Conservation (phyloP, 331 rosid genomes). For the Arachis monticola region DNA sequence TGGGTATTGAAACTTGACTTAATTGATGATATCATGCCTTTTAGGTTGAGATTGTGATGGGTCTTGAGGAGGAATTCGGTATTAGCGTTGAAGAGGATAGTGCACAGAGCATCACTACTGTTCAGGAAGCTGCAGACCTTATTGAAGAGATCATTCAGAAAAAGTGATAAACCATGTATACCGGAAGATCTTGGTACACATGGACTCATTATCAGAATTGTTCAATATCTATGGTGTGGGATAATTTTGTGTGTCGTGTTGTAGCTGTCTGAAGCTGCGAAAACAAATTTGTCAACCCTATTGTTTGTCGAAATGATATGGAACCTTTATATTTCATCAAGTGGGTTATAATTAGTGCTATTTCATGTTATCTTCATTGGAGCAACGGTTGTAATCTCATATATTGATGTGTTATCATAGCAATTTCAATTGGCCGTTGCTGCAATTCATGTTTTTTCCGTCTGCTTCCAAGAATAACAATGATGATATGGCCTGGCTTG, state of each 20-base stretch:
- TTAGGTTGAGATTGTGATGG: conserved; percentile 72
- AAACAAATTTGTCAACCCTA: neutral
- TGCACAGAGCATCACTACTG: conserved; percentile 58
- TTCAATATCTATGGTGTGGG: conserved; percentile 15
- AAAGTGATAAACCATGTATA: conserved; percentile 31
- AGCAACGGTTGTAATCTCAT: neutral
- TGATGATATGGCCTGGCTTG: no score
- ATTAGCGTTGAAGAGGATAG: conserved; percentile 62
- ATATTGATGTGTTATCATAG: neutral
- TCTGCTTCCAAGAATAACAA: neutral
- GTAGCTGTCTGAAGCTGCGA: conserved; percentile 30
- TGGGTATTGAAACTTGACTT: neutral
- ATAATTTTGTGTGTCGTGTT: conserved; percentile 28
- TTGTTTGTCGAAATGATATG: neutral
- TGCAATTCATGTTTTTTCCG: neutral
- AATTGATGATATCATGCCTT: conserved; percentile 1
- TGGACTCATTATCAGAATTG: conserved; percentile 19
- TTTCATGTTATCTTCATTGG: neutral
- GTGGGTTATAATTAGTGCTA: neutral
- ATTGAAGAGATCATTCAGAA: conserved; percentile 54
- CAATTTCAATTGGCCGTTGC: neutral
- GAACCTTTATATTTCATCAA: conserved; percentile 1
- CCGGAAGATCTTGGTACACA: neutral
- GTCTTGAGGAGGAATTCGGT: conserved; percentile 65
- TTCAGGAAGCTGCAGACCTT: conserved; percentile 67